Evolutionary conservation across 2,329 filamentous ascomycete species (phyloP).

Genomic region (Trichophyton rubrum): DNA sequence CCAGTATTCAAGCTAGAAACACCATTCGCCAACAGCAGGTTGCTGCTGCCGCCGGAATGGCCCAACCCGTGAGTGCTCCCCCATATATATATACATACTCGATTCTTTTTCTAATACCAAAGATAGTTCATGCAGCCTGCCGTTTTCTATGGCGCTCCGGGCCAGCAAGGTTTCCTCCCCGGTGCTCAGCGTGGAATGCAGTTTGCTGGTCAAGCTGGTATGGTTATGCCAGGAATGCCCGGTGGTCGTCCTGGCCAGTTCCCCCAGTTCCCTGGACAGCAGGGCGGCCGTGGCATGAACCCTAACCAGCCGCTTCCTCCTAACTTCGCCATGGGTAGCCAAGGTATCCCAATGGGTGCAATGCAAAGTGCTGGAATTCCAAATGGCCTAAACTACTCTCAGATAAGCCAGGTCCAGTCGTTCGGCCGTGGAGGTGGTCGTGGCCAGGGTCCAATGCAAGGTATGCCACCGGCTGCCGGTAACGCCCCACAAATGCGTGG

Average conservation of each 20-base stretch:
- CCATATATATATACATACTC: too few species aligned
- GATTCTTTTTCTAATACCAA: background rate
- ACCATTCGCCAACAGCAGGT: constrained; percentile 97
- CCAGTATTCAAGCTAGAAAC: constrained; percentile 97
- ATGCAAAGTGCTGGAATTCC: constrained; percentile 52
- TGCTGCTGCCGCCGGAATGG: constrained; percentile 78
- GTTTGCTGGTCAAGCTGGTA: constrained; percentile 44
- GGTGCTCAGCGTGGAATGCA: constrained; percentile 45
- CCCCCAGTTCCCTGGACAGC: constrained; percentile 68
- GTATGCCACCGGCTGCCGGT: constrained; percentile 54
- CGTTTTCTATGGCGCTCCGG: constrained; percentile 74
- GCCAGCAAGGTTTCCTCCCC: constrained; percentile 44
- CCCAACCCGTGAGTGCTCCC: constrained; percentile 40
- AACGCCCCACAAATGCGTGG: constrained; percentile 35
- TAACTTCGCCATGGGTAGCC: constrained; percentile 71
- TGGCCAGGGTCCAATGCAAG: constrained; percentile 57
- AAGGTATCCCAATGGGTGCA: constrained; percentile 50
- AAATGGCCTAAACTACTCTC: constrained; percentile 68
- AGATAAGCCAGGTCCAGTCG: constrained; percentile 69
- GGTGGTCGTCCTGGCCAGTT: constrained; percentile 78
- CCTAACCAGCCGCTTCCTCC: constrained; percentile 75
- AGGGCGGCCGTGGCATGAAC: constrained; percentile 78
- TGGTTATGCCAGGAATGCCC: constrained; percentile 56
- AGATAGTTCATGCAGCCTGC: constrained; percentile 66
- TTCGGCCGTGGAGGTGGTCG: constrained; percentile 56